phyloP scores from a whole-genome alignment of 2,329 filamentous ascomycete species.

The Alternaria longipes region DNA sequence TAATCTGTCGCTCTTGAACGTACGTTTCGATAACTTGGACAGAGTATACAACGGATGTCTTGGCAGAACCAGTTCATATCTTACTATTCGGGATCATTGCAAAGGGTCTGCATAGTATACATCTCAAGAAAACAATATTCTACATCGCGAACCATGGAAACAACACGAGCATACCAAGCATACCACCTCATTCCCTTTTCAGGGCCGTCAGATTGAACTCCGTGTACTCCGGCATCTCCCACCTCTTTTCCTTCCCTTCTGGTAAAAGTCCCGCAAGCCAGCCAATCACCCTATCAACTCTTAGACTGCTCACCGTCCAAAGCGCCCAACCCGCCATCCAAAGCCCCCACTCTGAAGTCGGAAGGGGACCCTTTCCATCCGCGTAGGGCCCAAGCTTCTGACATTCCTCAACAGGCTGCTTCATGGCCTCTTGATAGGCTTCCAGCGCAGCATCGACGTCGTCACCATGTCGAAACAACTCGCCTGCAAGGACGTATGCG shows the following conservation, averaged over 20 bases:
- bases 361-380: background rate
- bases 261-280: constrained; percentile 1
- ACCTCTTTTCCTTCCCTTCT: background rate
- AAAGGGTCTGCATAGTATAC: background rate
- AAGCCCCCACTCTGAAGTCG: background rate
- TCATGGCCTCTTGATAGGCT: constrained; percentile 32
- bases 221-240: constrained; percentile 17
- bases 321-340: background rate
- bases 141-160: background rate
- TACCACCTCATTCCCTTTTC: background rate
- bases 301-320: background rate
- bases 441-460: constrained; percentile 31
- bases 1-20: background rate
- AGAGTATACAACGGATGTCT: too few species aligned
- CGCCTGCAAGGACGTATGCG: constrained; percentile 51
- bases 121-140: background rate
- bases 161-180: background rate
- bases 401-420: constrained; percentile 27
- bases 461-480: constrained; percentile 29
- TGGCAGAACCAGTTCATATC: background rate
- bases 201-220: constrained; percentile 19
- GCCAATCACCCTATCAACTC: background rate
- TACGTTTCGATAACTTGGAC: too few species aligned
- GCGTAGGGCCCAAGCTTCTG: constrained; percentile 22
- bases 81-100: background rate